These are phyloP conservation scores for Fusarium lyarnte DNA, from an alignment of 2,329 filamentous ascomycete genomes.

Conservation along the genomic window DNA sequence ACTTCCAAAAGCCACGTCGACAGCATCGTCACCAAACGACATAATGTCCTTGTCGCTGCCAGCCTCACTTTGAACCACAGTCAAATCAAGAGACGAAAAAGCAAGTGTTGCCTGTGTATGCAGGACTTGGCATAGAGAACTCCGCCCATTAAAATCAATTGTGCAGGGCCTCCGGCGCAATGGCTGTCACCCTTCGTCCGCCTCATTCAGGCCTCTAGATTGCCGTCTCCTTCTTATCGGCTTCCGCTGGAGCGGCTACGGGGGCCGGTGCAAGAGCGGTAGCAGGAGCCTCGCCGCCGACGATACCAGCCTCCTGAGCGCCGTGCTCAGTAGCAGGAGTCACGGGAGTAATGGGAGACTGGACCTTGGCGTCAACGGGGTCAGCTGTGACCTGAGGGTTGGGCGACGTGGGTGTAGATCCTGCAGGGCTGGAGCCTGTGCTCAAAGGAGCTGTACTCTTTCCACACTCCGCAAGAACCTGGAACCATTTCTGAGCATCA, in stretches of 20 bases:
- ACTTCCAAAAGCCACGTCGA: slow-evolving; percentile 16
- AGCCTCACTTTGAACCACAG: slow-evolving; percentile 27
- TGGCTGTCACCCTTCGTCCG: slow-evolving; percentile 22
- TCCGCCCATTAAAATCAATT: slow-evolving; percentile 4
- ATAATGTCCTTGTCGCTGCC: slow-evolving; percentile 2
- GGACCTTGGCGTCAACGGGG: slow-evolving; percentile 31
- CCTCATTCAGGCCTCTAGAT: slow-evolving; percentile 32
- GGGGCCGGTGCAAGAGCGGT: slow-evolving; percentile 12
- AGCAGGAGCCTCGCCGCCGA: slow-evolving; percentile 40
- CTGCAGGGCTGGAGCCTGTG: slow-evolving; percentile 36
- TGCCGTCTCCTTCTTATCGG: slow-evolving; percentile 37
- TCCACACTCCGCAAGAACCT: slow-evolving; percentile 71
- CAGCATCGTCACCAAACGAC: background rate
- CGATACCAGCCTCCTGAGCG: slow-evolving; percentile 60
- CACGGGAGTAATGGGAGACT: slow-evolving; percentile 27
- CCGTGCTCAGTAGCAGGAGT: slow-evolving; percentile 45
- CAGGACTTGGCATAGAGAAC: slow-evolving; percentile 25
- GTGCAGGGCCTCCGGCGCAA: background rate
- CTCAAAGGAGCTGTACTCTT: slow-evolving; percentile 56
- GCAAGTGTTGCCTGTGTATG: slow-evolving; percentile 14
- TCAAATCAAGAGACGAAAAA: slow-evolving; percentile 3
- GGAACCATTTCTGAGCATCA: slow-evolving; percentile 88
- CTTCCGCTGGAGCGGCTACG: background rate
- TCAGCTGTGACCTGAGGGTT: slow-evolving; percentile 22
- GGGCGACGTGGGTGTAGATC: slow-evolving; percentile 45